phyloP scores from a whole-genome alignment of 345 rosid genomes.

The Aquilaria yunnanensis region DNA sequence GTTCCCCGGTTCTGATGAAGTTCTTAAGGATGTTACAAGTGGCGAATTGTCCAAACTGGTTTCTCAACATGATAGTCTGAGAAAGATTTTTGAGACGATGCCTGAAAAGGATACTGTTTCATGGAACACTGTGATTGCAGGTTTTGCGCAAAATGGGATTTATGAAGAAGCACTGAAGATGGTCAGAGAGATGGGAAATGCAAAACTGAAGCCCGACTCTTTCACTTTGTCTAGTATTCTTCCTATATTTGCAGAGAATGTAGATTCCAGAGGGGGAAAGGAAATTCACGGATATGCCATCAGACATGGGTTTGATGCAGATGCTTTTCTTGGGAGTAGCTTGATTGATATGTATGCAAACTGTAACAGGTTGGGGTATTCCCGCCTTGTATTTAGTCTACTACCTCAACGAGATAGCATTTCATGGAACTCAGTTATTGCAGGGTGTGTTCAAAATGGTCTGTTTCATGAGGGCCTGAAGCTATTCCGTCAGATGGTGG shows the following conservation, averaged over 20 bases:
- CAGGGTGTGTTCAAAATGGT: constrained; percentile 73
- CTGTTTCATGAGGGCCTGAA: constrained; percentile 53
- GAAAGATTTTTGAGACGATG: constrained; percentile 64
- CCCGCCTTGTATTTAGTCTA: constrained; percentile 35
- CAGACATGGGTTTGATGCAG: constrained; percentile 47
- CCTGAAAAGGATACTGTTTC: constrained; percentile 73
- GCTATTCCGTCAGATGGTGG: constrained; percentile 57
- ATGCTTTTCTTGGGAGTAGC: constrained; percentile 57
- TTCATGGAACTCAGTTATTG: constrained; percentile 74
- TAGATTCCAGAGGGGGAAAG: constrained; percentile 53
- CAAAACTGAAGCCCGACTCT: constrained; percentile 56
- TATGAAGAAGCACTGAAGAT: constrained; percentile 55
- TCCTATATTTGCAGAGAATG: constrained; percentile 64
- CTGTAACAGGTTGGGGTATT: constrained; percentile 48
- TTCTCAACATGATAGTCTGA: constrained; percentile 27
- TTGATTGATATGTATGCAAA: constrained; percentile 84
- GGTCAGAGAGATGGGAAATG: constrained; percentile 60
- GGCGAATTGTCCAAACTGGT: too few relatives aligned
- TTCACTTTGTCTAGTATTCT: constrained; percentile 79
- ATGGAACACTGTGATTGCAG: constrained; percentile 74
- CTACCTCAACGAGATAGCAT: constrained; percentile 48
- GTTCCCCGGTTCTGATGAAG: too few relatives aligned
- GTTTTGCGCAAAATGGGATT: constrained; percentile 61
- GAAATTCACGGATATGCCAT: constrained; percentile 79
- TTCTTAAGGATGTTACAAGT: background rate